Conservation (phyloP, 2,329 filamentous ascomycete genomes). For the Aspergillus sp. region DNA sequence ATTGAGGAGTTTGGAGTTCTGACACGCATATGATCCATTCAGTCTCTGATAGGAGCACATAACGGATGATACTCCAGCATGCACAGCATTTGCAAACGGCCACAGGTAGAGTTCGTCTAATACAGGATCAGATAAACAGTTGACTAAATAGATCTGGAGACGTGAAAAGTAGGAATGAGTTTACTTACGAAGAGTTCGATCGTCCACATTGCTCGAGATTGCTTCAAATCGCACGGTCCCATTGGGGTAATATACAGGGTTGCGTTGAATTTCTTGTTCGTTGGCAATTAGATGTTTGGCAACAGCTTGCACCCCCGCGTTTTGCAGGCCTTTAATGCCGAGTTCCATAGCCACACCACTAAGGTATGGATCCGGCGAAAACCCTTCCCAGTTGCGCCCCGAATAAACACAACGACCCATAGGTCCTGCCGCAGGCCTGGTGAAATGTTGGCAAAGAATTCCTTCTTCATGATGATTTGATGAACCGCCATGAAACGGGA, state of each 20-base stretch:
- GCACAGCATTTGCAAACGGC: slow-evolving; percentile 62
- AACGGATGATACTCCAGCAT: slow-evolving; percentile 55
- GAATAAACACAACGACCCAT: slow-evolving; percentile 23
- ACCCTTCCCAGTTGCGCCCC: slow-evolving; percentile 41
- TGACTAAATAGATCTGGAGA: too few relatives aligned
- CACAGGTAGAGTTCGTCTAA: slow-evolving; percentile 65
- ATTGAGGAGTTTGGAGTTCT: slow-evolving; percentile 74
- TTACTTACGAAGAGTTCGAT: too few relatives aligned
- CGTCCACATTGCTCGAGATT: slow-evolving; percentile 63
- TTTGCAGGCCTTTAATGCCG: slow-evolving; percentile 29
- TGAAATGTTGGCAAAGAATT: too few relatives aligned
- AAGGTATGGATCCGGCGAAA: slow-evolving; percentile 36
- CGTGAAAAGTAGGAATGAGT: too few relatives aligned
- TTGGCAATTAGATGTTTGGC: slow-evolving; percentile 55
- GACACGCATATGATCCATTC: slow-evolving; percentile 76
- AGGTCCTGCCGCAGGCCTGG: slow-evolving; percentile 38
- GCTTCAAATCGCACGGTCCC: too few relatives aligned
- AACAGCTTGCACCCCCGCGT: slow-evolving; percentile 40
- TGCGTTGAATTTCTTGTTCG: slow-evolving; percentile 56
- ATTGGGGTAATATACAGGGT: too few relatives aligned
- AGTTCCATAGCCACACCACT: too few relatives aligned
- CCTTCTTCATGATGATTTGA: too few relatives aligned
- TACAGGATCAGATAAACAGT: too few relatives aligned
- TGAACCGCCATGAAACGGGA: too few relatives aligned
- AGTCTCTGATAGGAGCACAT: slow-evolving; percentile 62